Conservation (phyloP, 2,329 filamentous ascomycete species). For the Hypoxylon sp. region DNA sequence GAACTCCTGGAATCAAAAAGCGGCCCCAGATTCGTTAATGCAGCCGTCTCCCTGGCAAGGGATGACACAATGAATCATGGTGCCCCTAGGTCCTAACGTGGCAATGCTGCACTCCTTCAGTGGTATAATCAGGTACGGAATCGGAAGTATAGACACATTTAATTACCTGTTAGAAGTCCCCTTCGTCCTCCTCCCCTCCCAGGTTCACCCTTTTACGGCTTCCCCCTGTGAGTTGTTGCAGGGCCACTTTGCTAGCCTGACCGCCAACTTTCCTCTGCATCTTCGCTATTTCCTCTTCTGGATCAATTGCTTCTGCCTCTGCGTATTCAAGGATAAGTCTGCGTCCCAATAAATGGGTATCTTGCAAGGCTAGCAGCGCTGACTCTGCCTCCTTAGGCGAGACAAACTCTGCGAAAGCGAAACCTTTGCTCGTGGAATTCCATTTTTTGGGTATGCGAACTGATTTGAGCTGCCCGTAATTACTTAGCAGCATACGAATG, state of each 20-base stretch:
- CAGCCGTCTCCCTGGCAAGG: slow-evolving; percentile 45
- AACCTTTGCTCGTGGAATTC: slow-evolving; percentile 87
- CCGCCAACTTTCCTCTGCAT: slow-evolving; percentile 96
- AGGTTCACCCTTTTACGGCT: slow-evolving; percentile 92
- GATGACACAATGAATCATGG: slow-evolving; percentile 47
- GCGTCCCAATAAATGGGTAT: slow-evolving; percentile 93
- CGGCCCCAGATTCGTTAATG: slow-evolving; percentile 32
- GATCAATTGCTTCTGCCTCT: slow-evolving; percentile 86
- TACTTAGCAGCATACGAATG: slow-evolving; percentile 83
- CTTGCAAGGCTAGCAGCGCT: slow-evolving; percentile 89
- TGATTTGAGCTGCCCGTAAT: slow-evolving; percentile 91
- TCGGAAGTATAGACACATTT: slow-evolving; percentile 47
- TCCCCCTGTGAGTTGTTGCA: slow-evolving; percentile 87
- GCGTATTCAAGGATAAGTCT: slow-evolving; percentile 93
- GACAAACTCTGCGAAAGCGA: slow-evolving; percentile 96
- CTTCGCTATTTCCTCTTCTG: slow-evolving; percentile 95
- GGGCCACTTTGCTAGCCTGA: slow-evolving; percentile 89
- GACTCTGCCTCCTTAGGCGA: slow-evolving; percentile 90
- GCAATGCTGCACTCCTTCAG: slow-evolving; percentile 47
- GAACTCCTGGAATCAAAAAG: slow-evolving; percentile 41
- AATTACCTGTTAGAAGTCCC: slow-evolving; percentile 56
- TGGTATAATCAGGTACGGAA: slow-evolving; percentile 47
- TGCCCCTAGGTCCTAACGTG: slow-evolving; percentile 45
- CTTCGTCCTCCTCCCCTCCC: slow-evolving; percentile 74
- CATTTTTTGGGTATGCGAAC: slow-evolving; percentile 97